These are phyloP conservation scores for Candida buenavistaensis DNA, from an alignment of 1,139 yeast genomes.

Conservation along the genomic window DNA sequence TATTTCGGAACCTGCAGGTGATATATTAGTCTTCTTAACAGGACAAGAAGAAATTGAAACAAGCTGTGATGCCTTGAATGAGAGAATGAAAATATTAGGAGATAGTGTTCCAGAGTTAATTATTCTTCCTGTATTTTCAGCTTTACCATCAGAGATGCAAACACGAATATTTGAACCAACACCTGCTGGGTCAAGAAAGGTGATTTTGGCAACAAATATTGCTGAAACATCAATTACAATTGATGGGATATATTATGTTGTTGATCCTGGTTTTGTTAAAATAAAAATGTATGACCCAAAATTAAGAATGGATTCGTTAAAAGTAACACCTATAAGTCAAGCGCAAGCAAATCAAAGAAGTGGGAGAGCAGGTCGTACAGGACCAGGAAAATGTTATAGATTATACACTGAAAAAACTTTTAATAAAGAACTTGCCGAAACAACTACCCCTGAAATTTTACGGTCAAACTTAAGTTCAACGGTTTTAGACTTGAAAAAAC, in stretches of 20 bases:
- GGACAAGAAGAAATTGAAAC: conserved; percentile 99
- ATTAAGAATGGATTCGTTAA: conserved; percentile 88
- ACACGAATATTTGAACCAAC: conserved; percentile 95
- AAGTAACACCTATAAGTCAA: conserved; percentile 75
- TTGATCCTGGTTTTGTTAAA: conserved; percentile 96
- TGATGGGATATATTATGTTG: conserved; percentile 96
- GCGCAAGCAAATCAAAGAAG: conserved; percentile 84
- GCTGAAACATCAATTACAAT: conserved; percentile 98
- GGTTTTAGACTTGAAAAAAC: conserved; percentile 85
- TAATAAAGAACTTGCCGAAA: conserved; percentile 76
- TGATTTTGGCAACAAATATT: conserved; percentile 88
- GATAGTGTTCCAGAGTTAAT: conserved; percentile 78
- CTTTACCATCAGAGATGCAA: conserved; percentile 93
- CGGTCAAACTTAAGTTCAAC: conserved; percentile 86
- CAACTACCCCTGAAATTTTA: conserved; percentile 89
- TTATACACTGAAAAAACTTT: conserved; percentile 71
- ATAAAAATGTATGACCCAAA: conserved; percentile 97
- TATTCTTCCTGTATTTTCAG: conserved; percentile 93
- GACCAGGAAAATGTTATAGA: conserved; percentile 79
- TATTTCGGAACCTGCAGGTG: conserved; percentile 95
- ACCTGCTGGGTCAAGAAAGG: conserved; percentile 71
- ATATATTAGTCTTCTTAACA: conserved; percentile 81
- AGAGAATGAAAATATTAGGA: conserved; percentile 77
- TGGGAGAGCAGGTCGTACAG: conserved; percentile 87
- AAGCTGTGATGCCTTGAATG: conserved; percentile 84